phyloP scores from a whole-genome alignment of 768 basidiomycete genomes.

The Kwoniella sp. region DNA sequence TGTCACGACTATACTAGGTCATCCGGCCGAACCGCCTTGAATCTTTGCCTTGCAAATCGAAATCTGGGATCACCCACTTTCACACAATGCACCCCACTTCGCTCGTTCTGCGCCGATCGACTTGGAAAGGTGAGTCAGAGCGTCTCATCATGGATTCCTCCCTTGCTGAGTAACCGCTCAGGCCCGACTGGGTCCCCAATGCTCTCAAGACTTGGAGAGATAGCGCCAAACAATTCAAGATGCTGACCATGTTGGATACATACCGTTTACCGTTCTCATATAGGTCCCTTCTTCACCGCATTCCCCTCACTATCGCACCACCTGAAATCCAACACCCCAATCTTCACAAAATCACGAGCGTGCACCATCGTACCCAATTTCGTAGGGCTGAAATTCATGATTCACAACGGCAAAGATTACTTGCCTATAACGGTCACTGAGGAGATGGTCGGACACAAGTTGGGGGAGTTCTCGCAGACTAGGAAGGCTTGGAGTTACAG shows the following conservation, averaged over 20 bases:
- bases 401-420: conserved; percentile 93
- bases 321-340: conserved; percentile 75
- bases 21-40: no score
- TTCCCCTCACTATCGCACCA: conserved; percentile 86
- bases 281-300: conserved; percentile 92
- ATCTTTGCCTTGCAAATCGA: no score
- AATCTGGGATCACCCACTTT: no score
- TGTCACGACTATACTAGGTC: no score
- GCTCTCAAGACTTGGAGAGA: no score
- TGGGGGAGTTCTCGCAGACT: conserved; percentile 91
- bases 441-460: conserved; percentile 98
- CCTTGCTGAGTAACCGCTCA: no score
- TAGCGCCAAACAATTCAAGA: not conserved
- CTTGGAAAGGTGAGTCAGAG: conserved; percentile 60
- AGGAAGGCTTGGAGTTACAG: conserved; percentile 83
- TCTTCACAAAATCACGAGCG: conserved; percentile 81
- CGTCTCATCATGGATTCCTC: no score
- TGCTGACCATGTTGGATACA: no score
- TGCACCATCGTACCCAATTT: conserved; percentile 96
- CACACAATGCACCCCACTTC: conserved; percentile 42
- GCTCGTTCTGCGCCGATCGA: conserved; percentile 51
- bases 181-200: no score
- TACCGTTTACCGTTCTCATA: no score
- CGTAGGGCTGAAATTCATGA: conserved; percentile 85
- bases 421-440: conserved; percentile 82